These are phyloP conservation scores for Cytidiella melzeri DNA, from an alignment of 768 basidiomycete genomes.

Conservation along the genomic window DNA sequence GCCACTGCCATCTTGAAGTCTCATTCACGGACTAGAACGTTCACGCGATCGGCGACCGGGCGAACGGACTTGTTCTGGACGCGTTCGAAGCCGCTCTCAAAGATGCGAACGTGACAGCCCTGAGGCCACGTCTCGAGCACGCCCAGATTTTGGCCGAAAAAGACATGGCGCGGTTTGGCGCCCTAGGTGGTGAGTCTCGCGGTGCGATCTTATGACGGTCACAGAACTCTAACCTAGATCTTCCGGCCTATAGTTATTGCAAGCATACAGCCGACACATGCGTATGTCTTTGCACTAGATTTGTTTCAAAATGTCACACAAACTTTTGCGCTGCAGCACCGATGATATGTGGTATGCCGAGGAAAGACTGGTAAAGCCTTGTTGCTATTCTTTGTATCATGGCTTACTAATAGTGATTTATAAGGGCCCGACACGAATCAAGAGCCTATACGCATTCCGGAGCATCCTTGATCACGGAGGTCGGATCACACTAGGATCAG, in stretches of 20 bases:
- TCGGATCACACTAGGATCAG: slow-evolving; percentile 75
- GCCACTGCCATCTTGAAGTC: neutral
- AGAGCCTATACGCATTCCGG: slow-evolving; percentile 83
- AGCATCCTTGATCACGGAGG: slow-evolving; percentile 60
- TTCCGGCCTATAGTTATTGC: slow-evolving; percentile 59
- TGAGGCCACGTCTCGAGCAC: slow-evolving; percentile 82
- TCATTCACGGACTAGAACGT: slow-evolving; percentile 64
- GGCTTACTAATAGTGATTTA: neutral
- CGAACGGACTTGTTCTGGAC: slow-evolving; percentile 78
- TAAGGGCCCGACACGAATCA: slow-evolving; percentile 79
- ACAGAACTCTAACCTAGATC: neutral
- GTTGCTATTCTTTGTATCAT: neutral
- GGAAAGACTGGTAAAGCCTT: slow-evolving; percentile 57
- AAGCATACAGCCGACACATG: slow-evolving; percentile 88
- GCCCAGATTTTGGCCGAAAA: slow-evolving; percentile 77
- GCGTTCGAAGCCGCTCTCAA: slow-evolving; percentile 69
- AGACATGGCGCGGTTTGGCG: slow-evolving; percentile 73
- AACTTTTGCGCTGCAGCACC: slow-evolving; percentile 36
- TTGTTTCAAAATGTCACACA: slow-evolving; percentile 6
- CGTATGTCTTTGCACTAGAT: slow-evolving; percentile 38
- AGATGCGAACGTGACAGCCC: slow-evolving; percentile 53
- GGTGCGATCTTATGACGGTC: neutral
- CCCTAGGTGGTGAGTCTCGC: slow-evolving; percentile 59
- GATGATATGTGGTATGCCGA: slow-evolving; percentile 92
- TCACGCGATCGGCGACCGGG: slow-evolving; percentile 83